phyloP scores from a whole-genome alignment of 768 basidiomycete genomes.

The Suillus placidus region DNA sequence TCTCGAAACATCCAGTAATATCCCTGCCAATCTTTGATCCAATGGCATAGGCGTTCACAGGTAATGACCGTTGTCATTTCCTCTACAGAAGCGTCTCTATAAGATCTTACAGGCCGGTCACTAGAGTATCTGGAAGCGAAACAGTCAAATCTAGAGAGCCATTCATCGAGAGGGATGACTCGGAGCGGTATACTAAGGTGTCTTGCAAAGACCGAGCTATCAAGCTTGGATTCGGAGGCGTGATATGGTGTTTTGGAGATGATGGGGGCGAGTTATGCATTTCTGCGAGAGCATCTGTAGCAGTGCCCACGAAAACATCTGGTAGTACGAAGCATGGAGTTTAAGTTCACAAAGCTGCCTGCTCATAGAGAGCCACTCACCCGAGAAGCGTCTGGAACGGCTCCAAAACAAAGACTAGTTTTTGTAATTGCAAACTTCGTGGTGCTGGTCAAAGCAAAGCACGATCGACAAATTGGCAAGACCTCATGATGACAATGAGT shows the following conservation, averaged over 20 bases:
- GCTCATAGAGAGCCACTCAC: conserved; percentile 22
- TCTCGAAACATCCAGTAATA: background rate
- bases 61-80: background rate
- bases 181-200: conserved; percentile 13
- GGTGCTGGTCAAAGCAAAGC: too few relatives aligned
- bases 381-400: conserved; percentile 20
- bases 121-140: background rate
- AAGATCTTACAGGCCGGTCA: background rate
- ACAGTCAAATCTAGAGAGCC: conserved; percentile 13
- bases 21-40: background rate
- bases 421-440: conserved; percentile 25
- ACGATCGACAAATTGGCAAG: too few relatives aligned
- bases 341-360: conserved; percentile 19
- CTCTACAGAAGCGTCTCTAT: background rate
- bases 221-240: conserved; percentile 17
- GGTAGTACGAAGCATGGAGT: background rate
- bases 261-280: conserved; percentile 16
- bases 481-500: too few relatives aligned
- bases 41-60: background rate
- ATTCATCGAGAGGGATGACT: conserved; percentile 16
- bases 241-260: conserved; percentile 15
- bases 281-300: conserved; percentile 18
- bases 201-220: conserved; percentile 5
- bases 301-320: conserved; percentile 20
- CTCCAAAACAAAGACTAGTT: conserved; percentile 42